Evolutionary conservation across 1,284 basidiomycete species (phyloP), one percentile per base, ranked within the genome.

Genomic region (Salmacisia buchloeana): DNA sequence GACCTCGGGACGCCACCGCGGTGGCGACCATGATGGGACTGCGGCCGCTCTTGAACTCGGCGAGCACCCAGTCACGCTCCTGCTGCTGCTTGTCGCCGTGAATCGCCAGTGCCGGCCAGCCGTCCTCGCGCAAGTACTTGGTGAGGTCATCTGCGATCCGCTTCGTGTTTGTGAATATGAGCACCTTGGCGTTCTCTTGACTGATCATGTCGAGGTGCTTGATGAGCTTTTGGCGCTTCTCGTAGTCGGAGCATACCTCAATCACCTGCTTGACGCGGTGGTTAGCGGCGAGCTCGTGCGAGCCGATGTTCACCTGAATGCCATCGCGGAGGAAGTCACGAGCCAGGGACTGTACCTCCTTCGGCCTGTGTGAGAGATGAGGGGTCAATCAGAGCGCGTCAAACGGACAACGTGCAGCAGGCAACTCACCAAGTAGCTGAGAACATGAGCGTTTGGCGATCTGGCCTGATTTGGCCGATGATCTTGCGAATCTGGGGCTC

Each of bases 401-500:
- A 34, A 33, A 33, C 29, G 3, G 39, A 43, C 39, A 18, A 54
- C 29, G 39, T 23, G 21, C 2, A 21, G 6, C n/a, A n/a, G n/a
- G 41, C 9, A 2, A 54, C 49, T 54, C 29, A 54, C 94, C 94
- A 99, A 25, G 96, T 99, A 27, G 94, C 94, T 63, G 93, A 97
- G 85, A 99, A 99, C 82, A 83, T 83, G 72, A 82, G 78, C 54
- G 82, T 83, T 80, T 97, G 94, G 79, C 92, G 88, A 83, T 97
- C 94, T 43, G 93, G 94, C 49, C 94, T 88, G 77, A 97, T 96
- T 83, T 98, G 94, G 73, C 88, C 85, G 72, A 98, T 89, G 75
- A 97, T 97, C 84, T 98, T 98, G 81, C 94, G 87, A 80, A 98
- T 98, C 81, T 98, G 94, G 64, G 94, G 94, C 83, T 98, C 94